These are phyloP conservation scores for Colletotrichum sp. DNA, from an alignment of 2,329 filamentous ascomycete species.

Conservation along the genomic window DNA sequence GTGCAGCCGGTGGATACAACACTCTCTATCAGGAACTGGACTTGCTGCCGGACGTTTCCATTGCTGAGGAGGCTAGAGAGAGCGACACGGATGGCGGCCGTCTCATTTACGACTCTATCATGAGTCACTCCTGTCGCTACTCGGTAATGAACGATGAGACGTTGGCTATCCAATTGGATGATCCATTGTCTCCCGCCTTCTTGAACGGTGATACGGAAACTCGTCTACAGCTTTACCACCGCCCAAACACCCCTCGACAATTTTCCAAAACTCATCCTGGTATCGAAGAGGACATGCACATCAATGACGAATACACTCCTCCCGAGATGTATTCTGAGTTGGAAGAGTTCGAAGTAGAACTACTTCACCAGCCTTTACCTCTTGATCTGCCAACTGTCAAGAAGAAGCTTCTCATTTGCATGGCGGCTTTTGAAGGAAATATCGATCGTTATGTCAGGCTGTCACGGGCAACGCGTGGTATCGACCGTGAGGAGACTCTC, in stretches of 20 bases:
- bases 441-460: constrained; percentile 43
- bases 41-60: constrained; percentile 35
- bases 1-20: constrained; percentile 40
- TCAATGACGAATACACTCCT: not conserved
- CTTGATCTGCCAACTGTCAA: constrained; percentile 36
- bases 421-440: constrained; percentile 41
- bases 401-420: constrained; percentile 41
- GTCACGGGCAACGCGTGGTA: constrained; percentile 26
- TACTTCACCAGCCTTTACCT: constrained; percentile 37
- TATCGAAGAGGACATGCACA: not conserved
- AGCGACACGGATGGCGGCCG: constrained; percentile 20
- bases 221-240: not conserved
- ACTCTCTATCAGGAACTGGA: constrained; percentile 38
- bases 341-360: constrained; percentile 17
- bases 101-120: constrained; percentile 37
- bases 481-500: constrained; percentile 25
- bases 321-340: constrained; percentile 14
- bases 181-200: constrained; percentile 4
- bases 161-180: constrained; percentile 23
- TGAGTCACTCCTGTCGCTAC: constrained; percentile 30
- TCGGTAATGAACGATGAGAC: constrained; percentile 41
- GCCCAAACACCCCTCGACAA: not conserved
- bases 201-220: constrained; percentile 41
- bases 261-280: not conserved
- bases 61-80: constrained; percentile 42